Percentiles rank a stretch among this genome's conserved stretches.
These are phyloP conservation scores for Bipolaris cookei DNA, from an alignment of 2,329 filamentous ascomycete species.

Conservation along the genomic window DNA sequence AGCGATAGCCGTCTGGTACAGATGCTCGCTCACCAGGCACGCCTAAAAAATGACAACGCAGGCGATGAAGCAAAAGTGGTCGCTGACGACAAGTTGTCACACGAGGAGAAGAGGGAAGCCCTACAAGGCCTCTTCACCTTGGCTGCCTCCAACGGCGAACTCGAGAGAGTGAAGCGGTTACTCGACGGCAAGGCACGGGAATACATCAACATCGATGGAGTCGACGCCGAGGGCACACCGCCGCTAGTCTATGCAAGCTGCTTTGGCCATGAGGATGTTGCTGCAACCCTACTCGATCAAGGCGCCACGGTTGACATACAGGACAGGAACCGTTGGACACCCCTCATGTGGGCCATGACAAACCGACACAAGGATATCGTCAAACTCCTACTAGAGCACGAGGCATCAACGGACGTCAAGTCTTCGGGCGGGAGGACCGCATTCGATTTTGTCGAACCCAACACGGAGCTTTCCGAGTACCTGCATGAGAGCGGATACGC, in stretches of 20 bases:
- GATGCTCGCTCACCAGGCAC: conserved; percentile 94
- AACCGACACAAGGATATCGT: conserved; percentile 96
- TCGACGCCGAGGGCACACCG: conserved; percentile 95
- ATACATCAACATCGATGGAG: conserved; percentile 82
- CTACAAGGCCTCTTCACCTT: conserved; percentile 90
- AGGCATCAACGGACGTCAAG: conserved; percentile 93
- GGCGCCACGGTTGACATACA: conserved; percentile 91
- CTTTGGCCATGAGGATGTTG: conserved; percentile 92
- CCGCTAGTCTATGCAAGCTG: conserved; percentile 97
- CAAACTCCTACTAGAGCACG: conserved; percentile 88
- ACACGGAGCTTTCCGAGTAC: conserved; percentile 96
- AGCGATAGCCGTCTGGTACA: conserved; percentile 90
- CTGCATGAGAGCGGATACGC: conserved; percentile 92
- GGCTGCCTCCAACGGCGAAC: conserved; percentile 95
- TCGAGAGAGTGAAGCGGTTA: conserved; percentile 77
- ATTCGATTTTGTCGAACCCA: conserved; percentile 92
- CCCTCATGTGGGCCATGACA: conserved; percentile 99
- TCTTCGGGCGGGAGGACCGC: conserved; percentile 93
- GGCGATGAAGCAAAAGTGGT: conserved; percentile 80
- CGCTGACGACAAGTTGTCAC: conserved; percentile 73
- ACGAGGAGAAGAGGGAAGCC: conserved; percentile 77
- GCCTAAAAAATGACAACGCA: conserved; percentile 73
- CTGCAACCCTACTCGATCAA: conserved; percentile 80
- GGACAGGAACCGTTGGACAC: conserved; percentile 96
- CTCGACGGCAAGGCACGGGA: conserved; percentile 74